A percentile compares a stretch with the other conserved stretches of the same genome.
Evolutionary conservation across 768 basidiomycete genomes (phyloP).

Genomic region (Filobasidium floriforme): DNA sequence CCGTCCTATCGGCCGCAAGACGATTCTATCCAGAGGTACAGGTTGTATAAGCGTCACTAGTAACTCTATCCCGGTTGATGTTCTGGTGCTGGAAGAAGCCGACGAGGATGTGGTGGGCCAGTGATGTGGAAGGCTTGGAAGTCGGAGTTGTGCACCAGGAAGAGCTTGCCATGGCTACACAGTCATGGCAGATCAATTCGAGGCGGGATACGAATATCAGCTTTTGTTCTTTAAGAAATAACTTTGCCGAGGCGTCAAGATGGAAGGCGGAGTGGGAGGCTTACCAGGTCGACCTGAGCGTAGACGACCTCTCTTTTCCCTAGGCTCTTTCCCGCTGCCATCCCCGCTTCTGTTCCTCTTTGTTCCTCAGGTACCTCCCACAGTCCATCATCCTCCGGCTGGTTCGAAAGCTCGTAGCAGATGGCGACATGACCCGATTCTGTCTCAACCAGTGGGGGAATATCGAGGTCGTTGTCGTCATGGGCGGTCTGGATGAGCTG

Average conservation of each 20-base stretch:
- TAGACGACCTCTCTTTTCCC: neutral
- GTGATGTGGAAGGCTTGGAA: no score
- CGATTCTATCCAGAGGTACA: neutral
- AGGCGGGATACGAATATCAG: no score
- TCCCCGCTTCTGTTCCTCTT: neutral
- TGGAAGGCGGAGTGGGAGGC: neutral
- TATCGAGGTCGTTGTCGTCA: neutral
- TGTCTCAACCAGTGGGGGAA: neutral
- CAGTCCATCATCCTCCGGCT: neutral
- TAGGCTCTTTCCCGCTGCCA: neutral
- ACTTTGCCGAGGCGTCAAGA: no score
- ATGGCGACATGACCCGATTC: neutral
- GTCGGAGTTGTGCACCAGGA: no score
- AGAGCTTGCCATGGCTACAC: no score
- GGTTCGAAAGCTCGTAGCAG: neutral
- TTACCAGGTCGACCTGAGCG: neutral
- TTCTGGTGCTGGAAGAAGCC: no score
- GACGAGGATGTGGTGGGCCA: no score
- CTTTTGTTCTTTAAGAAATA: no score
- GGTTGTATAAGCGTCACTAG: neutral
- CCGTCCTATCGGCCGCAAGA: neutral
- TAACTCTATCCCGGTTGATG: no score
- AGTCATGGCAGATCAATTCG: no score
- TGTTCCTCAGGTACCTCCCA: neutral
- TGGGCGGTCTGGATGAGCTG: neutral